Evolutionary conservation across 2,329 filamentous ascomycete species (phyloP).

Genomic region (Alternaria tenuissima): DNA sequence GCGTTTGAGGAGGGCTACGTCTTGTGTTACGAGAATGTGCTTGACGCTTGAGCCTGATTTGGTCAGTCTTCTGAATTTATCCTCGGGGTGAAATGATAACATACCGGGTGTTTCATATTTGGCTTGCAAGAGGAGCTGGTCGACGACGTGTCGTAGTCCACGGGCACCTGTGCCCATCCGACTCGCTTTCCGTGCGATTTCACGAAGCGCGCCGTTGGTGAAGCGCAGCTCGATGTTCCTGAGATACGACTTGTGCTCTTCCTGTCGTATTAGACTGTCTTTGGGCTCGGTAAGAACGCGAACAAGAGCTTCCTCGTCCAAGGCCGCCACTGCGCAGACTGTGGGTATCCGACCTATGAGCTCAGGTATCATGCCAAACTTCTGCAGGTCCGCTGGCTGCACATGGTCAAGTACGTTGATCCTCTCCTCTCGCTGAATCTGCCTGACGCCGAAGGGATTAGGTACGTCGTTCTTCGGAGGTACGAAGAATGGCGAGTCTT

Average conservation of each 20-base stretch:
- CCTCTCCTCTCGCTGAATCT: conserved; percentile 33
- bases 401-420: conserved; percentile 74
- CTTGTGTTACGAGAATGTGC: conserved; percentile 57
- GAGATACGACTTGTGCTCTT: conserved; percentile 85
- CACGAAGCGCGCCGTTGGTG: conserved; percentile 80
- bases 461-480: conserved; percentile 38
- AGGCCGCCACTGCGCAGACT: conserved; percentile 81
- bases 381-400: conserved; percentile 78
- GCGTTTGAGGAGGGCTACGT: conserved; percentile 53
- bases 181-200: conserved; percentile 76
- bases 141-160: conserved; percentile 58
- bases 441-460: conserved; percentile 29
- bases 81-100: conserved; percentile 7
- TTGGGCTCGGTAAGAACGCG: conserved; percentile 92
- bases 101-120: conserved; percentile 59
- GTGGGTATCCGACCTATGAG: conserved; percentile 96
- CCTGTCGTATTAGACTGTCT: conserved; percentile 88
- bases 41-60: conserved; percentile 52
- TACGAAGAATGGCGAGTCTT: conserved; percentile 66
- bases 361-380: conserved; percentile 91
- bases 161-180: conserved; percentile 75
- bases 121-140: conserved; percentile 55
- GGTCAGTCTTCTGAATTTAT: conserved; percentile 12
- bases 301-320: conserved; percentile 73
- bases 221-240: conserved; percentile 80